phyloP scores from a whole-genome alignment of 345 rosid species.

The Populus alba region DNA sequence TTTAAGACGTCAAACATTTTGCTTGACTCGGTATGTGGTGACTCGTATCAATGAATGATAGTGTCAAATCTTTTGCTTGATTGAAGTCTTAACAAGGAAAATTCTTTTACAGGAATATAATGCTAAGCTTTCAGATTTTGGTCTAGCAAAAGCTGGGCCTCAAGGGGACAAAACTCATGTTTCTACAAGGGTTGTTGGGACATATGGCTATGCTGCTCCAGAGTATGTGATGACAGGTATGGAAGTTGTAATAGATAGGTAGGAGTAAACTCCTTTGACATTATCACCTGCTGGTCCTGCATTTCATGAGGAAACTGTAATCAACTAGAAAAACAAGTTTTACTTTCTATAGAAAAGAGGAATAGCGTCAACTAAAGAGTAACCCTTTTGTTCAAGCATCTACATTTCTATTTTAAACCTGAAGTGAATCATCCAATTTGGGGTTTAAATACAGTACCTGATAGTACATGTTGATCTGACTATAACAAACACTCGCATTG shows the following conservation, averaged over 20 bases:
- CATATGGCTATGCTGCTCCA: slow-evolving; percentile 37
- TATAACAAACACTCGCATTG: background rate
- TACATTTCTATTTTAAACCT: background rate
- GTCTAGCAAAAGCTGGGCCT: slow-evolving; percentile 38
- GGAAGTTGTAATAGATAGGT: background rate
- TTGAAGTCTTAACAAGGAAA: background rate
- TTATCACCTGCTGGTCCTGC: background rate
- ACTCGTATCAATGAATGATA: background rate
- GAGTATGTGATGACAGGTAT: slow-evolving; percentile 38
- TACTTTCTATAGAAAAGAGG: background rate
- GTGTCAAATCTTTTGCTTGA: background rate
- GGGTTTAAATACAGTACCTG: background rate
- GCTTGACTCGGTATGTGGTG: slow-evolving; percentile 28
- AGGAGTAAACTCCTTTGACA: background rate
- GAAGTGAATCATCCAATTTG: background rate
- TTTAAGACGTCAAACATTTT: slow-evolving; percentile 36
- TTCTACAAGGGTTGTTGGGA: slow-evolving; percentile 36
- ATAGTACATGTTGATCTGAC: background rate
- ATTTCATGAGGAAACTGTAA: background rate
- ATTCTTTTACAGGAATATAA: slow-evolving; percentile 24
- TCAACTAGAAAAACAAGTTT: background rate
- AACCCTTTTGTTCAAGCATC: background rate
- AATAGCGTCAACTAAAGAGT: background rate
- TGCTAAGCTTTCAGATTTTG: slow-evolving; percentile 37
- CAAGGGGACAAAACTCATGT: slow-evolving; percentile 39